Conservation (phyloP, 2,329 filamentous ascomycete species). For the Aspergillus sp. region DNA sequence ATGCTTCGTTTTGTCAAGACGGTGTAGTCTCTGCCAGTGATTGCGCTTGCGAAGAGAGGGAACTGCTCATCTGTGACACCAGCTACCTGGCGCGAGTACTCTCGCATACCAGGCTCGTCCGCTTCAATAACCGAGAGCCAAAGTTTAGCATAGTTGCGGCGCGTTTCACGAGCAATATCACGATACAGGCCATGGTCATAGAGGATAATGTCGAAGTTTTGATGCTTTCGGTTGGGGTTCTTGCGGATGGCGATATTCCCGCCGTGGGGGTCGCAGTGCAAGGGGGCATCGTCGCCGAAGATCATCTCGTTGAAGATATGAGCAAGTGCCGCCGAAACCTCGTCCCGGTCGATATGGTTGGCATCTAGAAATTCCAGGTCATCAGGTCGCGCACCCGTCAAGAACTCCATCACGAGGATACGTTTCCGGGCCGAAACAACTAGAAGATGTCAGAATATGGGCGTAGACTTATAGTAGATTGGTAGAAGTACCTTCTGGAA, state of each 20-base stretch:
- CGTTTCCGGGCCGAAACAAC: constrained; percentile 87
- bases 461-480: not conserved
- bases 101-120: constrained; percentile 81
- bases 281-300: constrained; percentile 80
- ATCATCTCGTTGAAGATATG: constrained; percentile 99
- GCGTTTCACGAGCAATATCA: constrained; percentile 75
- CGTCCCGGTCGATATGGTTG: constrained; percentile 87
- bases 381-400: constrained; percentile 82
- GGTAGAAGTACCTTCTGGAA: constrained; percentile 61
- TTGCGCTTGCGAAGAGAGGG: constrained; percentile 90
- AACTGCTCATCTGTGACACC: constrained; percentile 88
- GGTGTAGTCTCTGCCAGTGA: constrained; percentile 87
- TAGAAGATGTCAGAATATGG: constrained; percentile 22
- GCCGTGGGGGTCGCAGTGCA: constrained; percentile 96
- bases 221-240: constrained; percentile 60
- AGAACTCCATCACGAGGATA: constrained; percentile 93
- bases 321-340: constrained; percentile 87
- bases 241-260: constrained; percentile 92
- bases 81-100: constrained; percentile 84
- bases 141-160: constrained; percentile 89
- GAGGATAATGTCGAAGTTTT: constrained; percentile 92
- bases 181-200: constrained; percentile 98
- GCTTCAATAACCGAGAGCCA: constrained; percentile 95
- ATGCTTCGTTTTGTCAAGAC: constrained; percentile 65
- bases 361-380: constrained; percentile 83